Evolutionary conservation across 2,329 filamentous ascomycete species (phyloP), one percentile per base, ranked within the genome.

Genomic region (Aciculosporium take): DNA sequence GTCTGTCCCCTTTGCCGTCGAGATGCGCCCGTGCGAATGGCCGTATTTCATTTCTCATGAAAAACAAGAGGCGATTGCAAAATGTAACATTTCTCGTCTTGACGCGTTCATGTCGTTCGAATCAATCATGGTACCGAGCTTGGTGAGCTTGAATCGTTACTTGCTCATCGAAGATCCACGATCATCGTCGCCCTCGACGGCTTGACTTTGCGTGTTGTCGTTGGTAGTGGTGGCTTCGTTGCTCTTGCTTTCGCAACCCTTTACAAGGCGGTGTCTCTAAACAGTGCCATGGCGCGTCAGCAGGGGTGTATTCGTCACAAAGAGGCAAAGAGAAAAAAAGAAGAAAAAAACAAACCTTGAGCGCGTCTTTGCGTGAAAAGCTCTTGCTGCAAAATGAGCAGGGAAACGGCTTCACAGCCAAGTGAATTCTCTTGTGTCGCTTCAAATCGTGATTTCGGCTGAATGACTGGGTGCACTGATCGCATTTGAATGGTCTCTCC

Each of bases 361-460:
- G 68, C 8, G 91, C 91, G 61, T 96, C 91, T 59, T 96, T 96
- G 45, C 91, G 74, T 3, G 88, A 95, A 56, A 98, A 98, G 57
- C 84, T 91, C 73, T 96, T 96, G 46, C 94, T 87, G 58, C 91
- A 98, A 54, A 82, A 81, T 6, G 69, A 76, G 59, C 91, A 98
- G 0, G 88, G 88, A 59, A 89, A 96, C 0, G 91, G 91, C 68
- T 98, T 98, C 31, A 96, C 85, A 0, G 87, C 84, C 44, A 96
- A 64, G 61, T 98, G 91, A 45, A 96, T 96, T 38, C 87, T 71
- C 68, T 94, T 94, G 60, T 98, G 91, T 39, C 91, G 75, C 64
- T 98, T 98, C 52, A 96, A 62, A 56, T 96, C 91, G 56, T 96
- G 91, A 49, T 96, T 96, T 4, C 91, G 73, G 60, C 94, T 96